phyloP scores from a whole-genome alignment of 2,329 filamentous ascomycete genomes.

The Pseudogymnoascus sp. region DNA sequence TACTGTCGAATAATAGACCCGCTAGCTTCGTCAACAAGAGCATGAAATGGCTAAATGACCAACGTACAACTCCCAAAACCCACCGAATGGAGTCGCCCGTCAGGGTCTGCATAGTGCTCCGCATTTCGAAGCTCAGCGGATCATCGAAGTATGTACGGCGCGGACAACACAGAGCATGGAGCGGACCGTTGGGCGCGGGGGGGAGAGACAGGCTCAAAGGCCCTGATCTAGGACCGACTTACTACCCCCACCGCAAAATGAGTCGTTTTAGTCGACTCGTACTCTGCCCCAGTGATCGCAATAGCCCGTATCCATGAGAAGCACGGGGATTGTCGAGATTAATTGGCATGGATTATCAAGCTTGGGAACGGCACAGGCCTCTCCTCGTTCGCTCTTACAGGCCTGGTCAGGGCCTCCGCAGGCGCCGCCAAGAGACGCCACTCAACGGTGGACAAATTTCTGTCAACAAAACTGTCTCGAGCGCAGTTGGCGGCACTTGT shows the following conservation, averaged over 20 bases:
- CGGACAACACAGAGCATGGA: neutral
- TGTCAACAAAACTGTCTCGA: constrained; percentile 9
- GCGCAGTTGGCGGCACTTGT: neutral
- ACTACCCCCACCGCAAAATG: neutral
- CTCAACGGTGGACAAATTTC: constrained; percentile 4
- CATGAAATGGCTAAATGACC: constrained; percentile 6
- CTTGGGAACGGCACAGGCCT: constrained; percentile 5
- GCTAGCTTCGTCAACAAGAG: neutral
- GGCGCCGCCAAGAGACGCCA: neutral
- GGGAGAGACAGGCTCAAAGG: constrained; percentile 5
- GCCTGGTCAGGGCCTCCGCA: neutral
- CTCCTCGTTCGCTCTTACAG: neutral
- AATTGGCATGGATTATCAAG: constrained; percentile 1
- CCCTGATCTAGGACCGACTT: neutral
- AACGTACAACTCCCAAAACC: neutral
- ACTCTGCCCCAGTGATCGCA: neutral
- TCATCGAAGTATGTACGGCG: neutral
- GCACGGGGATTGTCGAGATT: constrained; percentile 6
- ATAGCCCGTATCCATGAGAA: constrained; percentile 2
- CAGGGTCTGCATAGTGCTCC: constrained; percentile 1
- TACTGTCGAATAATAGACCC: neutral
- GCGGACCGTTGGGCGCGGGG: neutral
- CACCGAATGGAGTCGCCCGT: neutral
- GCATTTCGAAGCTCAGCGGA: neutral
- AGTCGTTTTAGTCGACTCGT: neutral